Conservation (phyloP, 495 filamentous ascomycete species). For the Cercophora samala region DNA sequence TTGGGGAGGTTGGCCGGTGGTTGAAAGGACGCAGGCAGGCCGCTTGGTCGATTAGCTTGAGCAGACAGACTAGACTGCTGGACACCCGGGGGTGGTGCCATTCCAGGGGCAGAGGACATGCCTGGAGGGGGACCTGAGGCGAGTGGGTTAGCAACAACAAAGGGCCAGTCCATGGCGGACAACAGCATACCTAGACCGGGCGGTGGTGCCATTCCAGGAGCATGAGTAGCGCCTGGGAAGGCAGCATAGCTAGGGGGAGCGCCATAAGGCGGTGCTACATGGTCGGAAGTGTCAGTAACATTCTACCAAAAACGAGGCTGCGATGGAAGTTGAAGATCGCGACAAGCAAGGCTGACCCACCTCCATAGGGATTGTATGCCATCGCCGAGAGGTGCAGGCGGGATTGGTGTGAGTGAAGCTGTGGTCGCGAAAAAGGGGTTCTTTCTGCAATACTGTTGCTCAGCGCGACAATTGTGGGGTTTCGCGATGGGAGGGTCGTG, state of each 20-base stretch:
- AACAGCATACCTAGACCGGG: constrained; percentile 76
- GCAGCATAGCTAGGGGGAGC: constrained; percentile 67
- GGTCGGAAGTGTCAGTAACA: constrained; percentile 16
- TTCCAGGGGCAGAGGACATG: constrained; percentile 76
- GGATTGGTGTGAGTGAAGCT: background rate
- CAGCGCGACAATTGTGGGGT: background rate
- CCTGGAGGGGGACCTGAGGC: constrained; percentile 60
- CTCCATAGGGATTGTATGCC: constrained; percentile 79
- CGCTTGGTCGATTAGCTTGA: constrained; percentile 71
- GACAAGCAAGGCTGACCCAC: constrained; percentile 44
- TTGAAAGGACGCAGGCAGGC: constrained; percentile 82
- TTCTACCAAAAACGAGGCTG: background rate
- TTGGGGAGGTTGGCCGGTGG: constrained; percentile 89
- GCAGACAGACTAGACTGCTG: constrained; percentile 62
- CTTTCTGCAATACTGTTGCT: background rate
- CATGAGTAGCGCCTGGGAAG: constrained; percentile 61
- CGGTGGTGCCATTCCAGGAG: constrained; percentile 68
- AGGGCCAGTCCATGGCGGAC: background rate
- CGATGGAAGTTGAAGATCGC: background rate
- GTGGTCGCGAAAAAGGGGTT: background rate
- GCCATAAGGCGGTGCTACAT: constrained; percentile 57
- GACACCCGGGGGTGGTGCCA: constrained; percentile 73
- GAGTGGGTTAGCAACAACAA: constrained; percentile 6
- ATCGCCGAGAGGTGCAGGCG: constrained; percentile 23
- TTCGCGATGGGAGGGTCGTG: background rate